phyloP scores from a whole-genome alignment of 1,284 basidiomycete species.

The Marasmius fiardii region DNA sequence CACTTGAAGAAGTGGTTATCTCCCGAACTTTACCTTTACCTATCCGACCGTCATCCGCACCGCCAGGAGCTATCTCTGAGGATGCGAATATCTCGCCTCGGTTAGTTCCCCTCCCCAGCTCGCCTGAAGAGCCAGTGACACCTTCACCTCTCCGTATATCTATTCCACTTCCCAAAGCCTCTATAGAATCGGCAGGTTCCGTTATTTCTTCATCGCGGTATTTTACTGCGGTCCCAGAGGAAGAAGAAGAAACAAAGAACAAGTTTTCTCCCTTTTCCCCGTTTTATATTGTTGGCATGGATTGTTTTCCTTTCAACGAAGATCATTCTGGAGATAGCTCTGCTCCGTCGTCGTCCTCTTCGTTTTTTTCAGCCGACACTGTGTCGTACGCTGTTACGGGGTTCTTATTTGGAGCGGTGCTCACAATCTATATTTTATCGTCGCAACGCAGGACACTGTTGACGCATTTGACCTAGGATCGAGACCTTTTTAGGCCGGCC shows the following conservation, averaged over 20 bases:
- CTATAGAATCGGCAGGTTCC: not conserved
- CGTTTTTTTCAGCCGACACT: constrained; percentile 32
- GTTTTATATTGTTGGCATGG: constrained; percentile 2
- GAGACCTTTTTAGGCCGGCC: too few relatives aligned
- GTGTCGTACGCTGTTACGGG: constrained; percentile 52
- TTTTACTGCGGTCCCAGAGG: constrained; percentile 5
- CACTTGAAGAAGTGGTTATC: not conserved
- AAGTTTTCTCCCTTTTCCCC: not conserved
- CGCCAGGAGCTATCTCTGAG: constrained; percentile 3
- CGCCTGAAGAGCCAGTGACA: not conserved
- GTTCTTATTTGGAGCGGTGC: constrained; percentile 50
- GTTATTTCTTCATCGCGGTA: constrained; percentile 2
- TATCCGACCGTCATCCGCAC: not conserved
- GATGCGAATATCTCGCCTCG: not conserved
- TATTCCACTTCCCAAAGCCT: constrained; percentile 3
- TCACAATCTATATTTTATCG: constrained; percentile 46
- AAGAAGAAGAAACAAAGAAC: too few relatives aligned
- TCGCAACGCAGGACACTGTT: constrained; percentile 49
- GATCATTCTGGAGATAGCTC: not conserved
- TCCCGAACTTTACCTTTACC: not conserved
- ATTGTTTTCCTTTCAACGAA: not conserved
- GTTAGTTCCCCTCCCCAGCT: not conserved
- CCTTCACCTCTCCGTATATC: constrained; percentile 6
- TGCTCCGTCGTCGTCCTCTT: constrained; percentile 18
- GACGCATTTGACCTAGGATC: constrained; percentile 29